These are phyloP conservation scores for Zoysia matrella DNA, from an alignment of 202 grass and related monocot genomes.

Conservation along the genomic window DNA sequence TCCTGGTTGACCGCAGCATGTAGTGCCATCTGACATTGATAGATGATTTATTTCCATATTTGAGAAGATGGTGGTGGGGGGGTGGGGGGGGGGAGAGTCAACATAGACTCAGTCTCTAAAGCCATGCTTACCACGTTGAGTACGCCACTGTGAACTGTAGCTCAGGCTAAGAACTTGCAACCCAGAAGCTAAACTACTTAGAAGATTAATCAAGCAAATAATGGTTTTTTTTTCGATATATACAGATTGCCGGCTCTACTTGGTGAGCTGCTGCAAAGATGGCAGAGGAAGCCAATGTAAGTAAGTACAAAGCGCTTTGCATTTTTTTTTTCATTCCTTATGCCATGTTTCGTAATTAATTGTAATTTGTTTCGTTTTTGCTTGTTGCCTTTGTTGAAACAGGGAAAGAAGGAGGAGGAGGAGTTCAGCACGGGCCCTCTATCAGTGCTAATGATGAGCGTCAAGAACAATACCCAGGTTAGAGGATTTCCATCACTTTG, in stretches of 20 bases:
- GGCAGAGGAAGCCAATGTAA: constrained; percentile 60
- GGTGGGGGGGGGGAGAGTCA: no score
- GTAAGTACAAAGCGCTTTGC: constrained; percentile 21
- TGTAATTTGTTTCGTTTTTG: neutral
- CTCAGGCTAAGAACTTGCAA: neutral
- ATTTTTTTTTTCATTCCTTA: no score
- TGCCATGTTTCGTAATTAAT: neutral
- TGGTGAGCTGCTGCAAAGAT: constrained; percentile 32
- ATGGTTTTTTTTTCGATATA: neutral
- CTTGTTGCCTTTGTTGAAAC: neutral
- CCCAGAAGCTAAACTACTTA: neutral
- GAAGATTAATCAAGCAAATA: neutral
- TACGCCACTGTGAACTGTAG: neutral
- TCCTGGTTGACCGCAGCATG: neutral
- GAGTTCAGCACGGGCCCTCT: constrained; percentile 95
- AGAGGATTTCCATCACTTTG: constrained; percentile 6
- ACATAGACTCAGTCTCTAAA: no score
- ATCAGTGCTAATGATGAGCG: constrained; percentile 93
- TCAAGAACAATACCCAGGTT: constrained; percentile 96
- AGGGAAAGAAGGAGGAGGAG: constrained; percentile 91
- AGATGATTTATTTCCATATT: neutral
- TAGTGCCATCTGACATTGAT: neutral
- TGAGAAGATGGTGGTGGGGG: neutral
- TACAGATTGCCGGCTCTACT: constrained; percentile 26
- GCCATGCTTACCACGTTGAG: neutral